Evolutionary conservation across 495 filamentous ascomycete species (phyloP), one percentile per base, ranked within the genome.

Genomic region (Hypoxylon rickii): DNA sequence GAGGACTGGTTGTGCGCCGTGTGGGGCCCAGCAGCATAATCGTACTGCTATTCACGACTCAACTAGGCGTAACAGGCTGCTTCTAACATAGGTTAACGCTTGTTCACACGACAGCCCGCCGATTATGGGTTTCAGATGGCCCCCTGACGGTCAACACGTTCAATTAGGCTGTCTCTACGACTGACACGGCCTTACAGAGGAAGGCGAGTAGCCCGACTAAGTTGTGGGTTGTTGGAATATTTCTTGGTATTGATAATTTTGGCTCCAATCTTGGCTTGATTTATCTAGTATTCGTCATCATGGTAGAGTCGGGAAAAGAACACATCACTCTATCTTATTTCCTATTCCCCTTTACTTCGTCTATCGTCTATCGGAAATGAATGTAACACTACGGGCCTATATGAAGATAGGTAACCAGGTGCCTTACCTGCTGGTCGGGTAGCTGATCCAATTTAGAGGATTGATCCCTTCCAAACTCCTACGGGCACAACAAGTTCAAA

Each of bases 1-100:
- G 62, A 69, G 53, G 57, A 73, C 20, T 85, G 82, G 82, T 46
- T 83, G 36, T 69, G 73, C 47, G 62, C 70, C 15, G 58, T 59
- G 10, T 82, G 79, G 78, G 70, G 68, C 7, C 51, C 70, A 33
- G 65, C 61, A 8, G 20, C 68, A 33, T 73, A 54, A 37, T n/a
- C n/a, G n/a, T 52, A 26, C 33, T 15, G 21, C 21, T 10, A 7
- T n/a, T n/a, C n/a, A n/a, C n/a, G n/a, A n/a, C n/a, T n/a, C n/a
- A n/a, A n/a, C n/a, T n/a, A n/a, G n/a, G n/a, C n/a, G n/a, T n/a
- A n/a, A n/a, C n/a, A n/a, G n/a, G n/a, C n/a, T n/a, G n/a, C n/a
- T n/a, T n/a, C n/a, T n/a, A n/a, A n/a, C n/a, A n/a, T n/a, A n/a
- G n/a, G n/a, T n/a, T n/a, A n/a, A n/a, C n/a, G n/a, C n/a, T n/a